These are phyloP conservation scores for Aspergillus sclerotiicarbonarius DNA, from an alignment of 495 filamentous ascomycete genomes.

Conservation along the genomic window DNA sequence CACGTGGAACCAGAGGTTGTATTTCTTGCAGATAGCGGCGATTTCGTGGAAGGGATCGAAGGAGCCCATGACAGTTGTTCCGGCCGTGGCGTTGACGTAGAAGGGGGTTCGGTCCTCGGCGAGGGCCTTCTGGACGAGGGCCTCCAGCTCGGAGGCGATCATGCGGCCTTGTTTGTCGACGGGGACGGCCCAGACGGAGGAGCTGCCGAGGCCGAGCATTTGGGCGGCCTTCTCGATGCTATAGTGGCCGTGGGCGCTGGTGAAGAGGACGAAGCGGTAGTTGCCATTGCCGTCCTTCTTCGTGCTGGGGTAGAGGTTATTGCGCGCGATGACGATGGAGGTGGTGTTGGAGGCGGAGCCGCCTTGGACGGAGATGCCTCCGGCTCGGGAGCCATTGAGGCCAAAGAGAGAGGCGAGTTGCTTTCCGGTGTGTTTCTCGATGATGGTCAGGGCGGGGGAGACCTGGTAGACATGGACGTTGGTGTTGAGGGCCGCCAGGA, in stretches of 20 bases:
- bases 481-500: constrained; percentile 82
- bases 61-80: constrained; percentile 88
- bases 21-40: constrained; percentile 64
- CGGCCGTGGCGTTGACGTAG: constrained; percentile 93
- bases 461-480: constrained; percentile 89
- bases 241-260: constrained; percentile 86
- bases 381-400: constrained; percentile 67
- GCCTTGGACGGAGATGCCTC: constrained; percentile 84
- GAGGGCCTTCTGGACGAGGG: constrained; percentile 56
- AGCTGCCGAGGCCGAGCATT: constrained; percentile 77
- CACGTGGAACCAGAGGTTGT: constrained; percentile 85
- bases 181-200: constrained; percentile 68
- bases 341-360: constrained; percentile 84
- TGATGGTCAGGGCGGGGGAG: constrained; percentile 79
- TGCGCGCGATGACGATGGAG: constrained; percentile 85
- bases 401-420: constrained; percentile 74
- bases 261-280: constrained; percentile 78
- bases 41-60: constrained; percentile 80
- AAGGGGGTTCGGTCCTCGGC: constrained; percentile 73
- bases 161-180: constrained; percentile 73
- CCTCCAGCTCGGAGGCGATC: constrained; percentile 61
- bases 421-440: constrained; percentile 75
- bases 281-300: constrained; percentile 67
- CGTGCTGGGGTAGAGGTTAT: constrained; percentile 73
- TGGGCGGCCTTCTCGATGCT: constrained; percentile 91